Evolutionary conservation across 805 yeast genomes (phyloP).

Genomic region (Barnettozyma populi): DNA sequence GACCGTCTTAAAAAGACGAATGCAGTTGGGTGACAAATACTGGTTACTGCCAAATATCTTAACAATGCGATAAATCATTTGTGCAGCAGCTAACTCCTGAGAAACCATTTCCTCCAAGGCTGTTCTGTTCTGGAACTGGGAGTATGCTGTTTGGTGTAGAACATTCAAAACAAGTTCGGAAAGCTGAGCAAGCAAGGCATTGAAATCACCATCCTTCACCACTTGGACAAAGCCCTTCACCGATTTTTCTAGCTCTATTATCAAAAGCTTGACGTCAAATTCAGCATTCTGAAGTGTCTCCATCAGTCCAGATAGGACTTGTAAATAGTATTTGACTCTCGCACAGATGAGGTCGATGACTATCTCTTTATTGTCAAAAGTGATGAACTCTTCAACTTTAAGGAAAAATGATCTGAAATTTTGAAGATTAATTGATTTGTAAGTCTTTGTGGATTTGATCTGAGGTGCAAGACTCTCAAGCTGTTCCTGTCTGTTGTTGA

Average conservation of each 20-base stretch:
- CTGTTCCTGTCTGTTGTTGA: not conserved
- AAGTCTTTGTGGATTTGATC: not conserved
- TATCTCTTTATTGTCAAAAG: not conserved
- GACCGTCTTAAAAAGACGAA: not conserved
- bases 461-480: not conserved
- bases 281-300: not conserved
- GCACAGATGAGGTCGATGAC: not conserved
- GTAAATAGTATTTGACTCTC: not conserved
- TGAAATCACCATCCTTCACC: constrained; percentile 3
- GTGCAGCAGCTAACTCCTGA: not conserved
- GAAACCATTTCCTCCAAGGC: not conserved
- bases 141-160: not conserved
- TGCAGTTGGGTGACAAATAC: not conserved
- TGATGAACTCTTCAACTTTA: not conserved
- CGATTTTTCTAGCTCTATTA: not conserved
- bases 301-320: not conserved
- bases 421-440: constrained; percentile 1
- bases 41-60: not conserved
- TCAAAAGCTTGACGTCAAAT: not conserved
- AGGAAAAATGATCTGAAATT: not conserved
- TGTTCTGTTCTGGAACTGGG: constrained; percentile 1
- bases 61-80: not conserved
- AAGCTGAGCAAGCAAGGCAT: not conserved
- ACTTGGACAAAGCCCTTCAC: not conserved
- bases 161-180: not conserved